Conservation (phyloP, 805 yeast species). For the Ogataea minuta region DNA sequence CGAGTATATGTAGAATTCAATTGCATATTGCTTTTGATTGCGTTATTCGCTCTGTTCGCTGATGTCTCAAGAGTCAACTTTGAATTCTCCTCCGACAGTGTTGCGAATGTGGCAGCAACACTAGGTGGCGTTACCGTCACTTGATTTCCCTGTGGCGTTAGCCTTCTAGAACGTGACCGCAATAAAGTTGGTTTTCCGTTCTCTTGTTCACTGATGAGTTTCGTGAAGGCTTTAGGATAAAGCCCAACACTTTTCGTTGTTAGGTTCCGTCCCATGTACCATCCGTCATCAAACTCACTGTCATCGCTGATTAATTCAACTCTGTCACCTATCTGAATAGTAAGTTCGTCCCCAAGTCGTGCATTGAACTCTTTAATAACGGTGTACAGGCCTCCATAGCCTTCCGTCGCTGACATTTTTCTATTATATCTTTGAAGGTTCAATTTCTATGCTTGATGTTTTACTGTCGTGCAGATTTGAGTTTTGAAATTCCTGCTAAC, state of each 20-base stretch:
- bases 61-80: neutral
- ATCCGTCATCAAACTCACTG: constrained; percentile 90
- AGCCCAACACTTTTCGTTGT: constrained; percentile 75
- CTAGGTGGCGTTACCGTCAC: constrained; percentile 19
- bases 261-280: constrained; percentile 90
- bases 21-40: neutral
- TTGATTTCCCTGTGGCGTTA: constrained; percentile 31
- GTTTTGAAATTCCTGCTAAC: no score
- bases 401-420: constrained; percentile 10
- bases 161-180: constrained; percentile 60
- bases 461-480: neutral
- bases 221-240: constrained; percentile 88
- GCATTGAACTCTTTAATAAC: constrained; percentile 87
- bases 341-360: constrained; percentile 86
- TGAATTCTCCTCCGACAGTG: neutral
- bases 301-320: constrained; percentile 91
- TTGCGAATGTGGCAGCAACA: constrained; percentile 9
- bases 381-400: constrained; percentile 33
- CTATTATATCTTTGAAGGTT: neutral
- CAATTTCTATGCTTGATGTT: neutral
- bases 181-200: constrained; percentile 39
- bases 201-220: constrained; percentile 10
- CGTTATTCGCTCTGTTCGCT: neutral
- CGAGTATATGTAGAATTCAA: constrained; percentile 2
- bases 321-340: constrained; percentile 76